phyloP scores from a whole-genome alignment of 805 yeast species.

The Candida adriatica region DNA sequence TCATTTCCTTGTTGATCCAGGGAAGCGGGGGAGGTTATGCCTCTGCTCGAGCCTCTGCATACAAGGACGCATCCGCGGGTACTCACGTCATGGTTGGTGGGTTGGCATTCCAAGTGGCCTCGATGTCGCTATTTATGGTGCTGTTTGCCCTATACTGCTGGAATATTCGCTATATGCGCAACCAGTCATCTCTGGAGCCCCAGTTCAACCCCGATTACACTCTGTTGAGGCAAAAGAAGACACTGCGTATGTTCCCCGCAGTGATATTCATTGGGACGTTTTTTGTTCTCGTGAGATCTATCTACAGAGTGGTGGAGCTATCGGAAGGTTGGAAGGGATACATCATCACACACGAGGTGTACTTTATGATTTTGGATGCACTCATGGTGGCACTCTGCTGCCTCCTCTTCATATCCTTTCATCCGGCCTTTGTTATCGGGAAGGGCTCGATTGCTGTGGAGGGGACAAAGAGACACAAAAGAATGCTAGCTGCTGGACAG shows the following conservation, averaged over 20 bases:
- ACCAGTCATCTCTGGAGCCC: conserved; percentile 22
- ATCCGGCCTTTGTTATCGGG: conserved; percentile 54
- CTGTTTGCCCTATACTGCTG: conserved; percentile 42
- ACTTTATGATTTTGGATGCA: conserved; percentile 53
- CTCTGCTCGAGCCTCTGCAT: too few species aligned
- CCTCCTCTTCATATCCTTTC: conserved; percentile 33
- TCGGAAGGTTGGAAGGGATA: conserved; percentile 65
- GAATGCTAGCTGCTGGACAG: not conserved
- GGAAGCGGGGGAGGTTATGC: too few species aligned
- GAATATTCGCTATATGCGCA: conserved; percentile 28
- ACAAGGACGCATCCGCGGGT: conserved; percentile 44
- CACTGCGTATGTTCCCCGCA: conserved; percentile 37
- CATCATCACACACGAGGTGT: conserved; percentile 52
- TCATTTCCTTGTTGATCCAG: conserved; percentile 58
- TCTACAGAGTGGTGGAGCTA: conserved; percentile 66
- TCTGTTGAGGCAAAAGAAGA: conserved; percentile 25
- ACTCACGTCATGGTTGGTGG: conserved; percentile 72
- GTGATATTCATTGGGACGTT: conserved; percentile 40
- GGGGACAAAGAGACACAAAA: conserved; percentile 2
- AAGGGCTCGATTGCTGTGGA: conserved; percentile 2
- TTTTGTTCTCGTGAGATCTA: conserved; percentile 55
- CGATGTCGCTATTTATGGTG: conserved; percentile 54
- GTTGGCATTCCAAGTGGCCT: conserved; percentile 64
- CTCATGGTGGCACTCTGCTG: conserved; percentile 49
- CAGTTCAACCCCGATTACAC: conserved; percentile 30